Percentiles rank a stretch among this genome's conserved stretches.
phyloP scores from a whole-genome alignment of 2,329 filamentous ascomycete genomes.

The Sclerotinia nivalis region DNA sequence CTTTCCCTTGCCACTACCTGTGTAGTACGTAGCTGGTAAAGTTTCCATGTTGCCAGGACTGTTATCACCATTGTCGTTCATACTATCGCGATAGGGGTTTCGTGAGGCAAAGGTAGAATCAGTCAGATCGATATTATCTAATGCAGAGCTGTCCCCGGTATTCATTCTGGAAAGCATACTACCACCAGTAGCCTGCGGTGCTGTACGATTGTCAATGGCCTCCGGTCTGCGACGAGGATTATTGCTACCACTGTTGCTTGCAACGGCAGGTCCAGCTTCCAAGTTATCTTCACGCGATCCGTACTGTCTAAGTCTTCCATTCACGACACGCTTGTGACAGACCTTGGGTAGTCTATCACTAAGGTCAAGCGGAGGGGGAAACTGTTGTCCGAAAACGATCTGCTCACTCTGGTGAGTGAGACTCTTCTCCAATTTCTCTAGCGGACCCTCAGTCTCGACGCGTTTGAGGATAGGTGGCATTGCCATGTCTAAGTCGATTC shows the following conservation, averaged over 20 bases:
- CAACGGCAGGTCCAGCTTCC: background rate
- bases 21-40: background rate
- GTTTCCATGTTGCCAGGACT: background rate
- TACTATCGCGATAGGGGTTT: constrained; percentile 7
- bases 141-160: background rate
- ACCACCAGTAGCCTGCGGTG: background rate
- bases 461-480: background rate
- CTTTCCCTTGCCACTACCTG: background rate
- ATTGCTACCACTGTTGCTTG: background rate
- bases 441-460: constrained; percentile 10
- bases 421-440: background rate
- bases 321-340: background rate
- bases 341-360: too few relatives aligned
- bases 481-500: constrained; percentile 5
- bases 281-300: background rate
- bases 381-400: background rate
- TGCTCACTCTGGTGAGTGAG: background rate
- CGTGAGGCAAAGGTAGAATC: background rate
- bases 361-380: background rate
- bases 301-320: background rate
- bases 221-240: background rate
- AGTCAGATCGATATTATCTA: background rate
- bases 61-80: background rate
- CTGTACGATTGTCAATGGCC: background rate
- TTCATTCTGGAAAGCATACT: background rate